Evolutionary conservation across 352 stramenopile species (phyloP).

Genomic region (Globisporangium uncinulatum): DNA sequence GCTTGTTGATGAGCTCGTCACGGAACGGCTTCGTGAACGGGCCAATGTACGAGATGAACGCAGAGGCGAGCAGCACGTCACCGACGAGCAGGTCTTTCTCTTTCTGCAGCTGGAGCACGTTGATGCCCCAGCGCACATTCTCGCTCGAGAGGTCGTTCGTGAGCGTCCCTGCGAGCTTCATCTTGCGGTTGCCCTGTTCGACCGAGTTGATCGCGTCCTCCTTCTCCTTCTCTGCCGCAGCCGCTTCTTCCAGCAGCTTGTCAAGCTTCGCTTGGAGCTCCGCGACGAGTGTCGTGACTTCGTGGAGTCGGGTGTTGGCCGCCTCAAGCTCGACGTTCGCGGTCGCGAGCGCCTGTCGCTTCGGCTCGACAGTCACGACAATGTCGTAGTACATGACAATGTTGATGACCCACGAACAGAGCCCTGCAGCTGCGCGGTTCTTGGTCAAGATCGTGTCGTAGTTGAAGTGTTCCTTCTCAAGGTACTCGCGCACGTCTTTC

Average conservation of each 20-base stretch:
- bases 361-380: slow-evolving; percentile 92
- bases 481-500: slow-evolving; percentile 92
- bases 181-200: slow-evolving; percentile 90
- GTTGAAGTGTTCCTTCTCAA: slow-evolving; percentile 95
- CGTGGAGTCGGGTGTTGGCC: slow-evolving; percentile 85
- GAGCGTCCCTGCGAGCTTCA: slow-evolving; percentile 93
- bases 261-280: slow-evolving; percentile 92
- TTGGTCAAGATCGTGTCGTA: slow-evolving; percentile 93
- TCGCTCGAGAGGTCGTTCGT: slow-evolving; percentile 94
- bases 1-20: slow-evolving; percentile 91
- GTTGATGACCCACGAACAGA: slow-evolving; percentile 95
- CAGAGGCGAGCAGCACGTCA: slow-evolving; percentile 91
- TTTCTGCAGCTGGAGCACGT: slow-evolving; percentile 89
- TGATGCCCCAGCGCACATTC: slow-evolving; percentile 94
- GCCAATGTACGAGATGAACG: slow-evolving; percentile 95
- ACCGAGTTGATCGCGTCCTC: slow-evolving; percentile 91
- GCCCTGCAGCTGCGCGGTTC: slow-evolving; percentile 91
- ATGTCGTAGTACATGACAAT: slow-evolving; percentile 98
- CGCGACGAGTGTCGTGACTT: slow-evolving; percentile 89
- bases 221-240: slow-evolving; percentile 90
- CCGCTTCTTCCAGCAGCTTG: slow-evolving; percentile 88
- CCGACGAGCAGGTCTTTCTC: slow-evolving; percentile 92
- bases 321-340: slow-evolving; percentile 89
- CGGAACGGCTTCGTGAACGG: slow-evolving; percentile 94
- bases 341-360: slow-evolving; percentile 87